A percentile compares a stretch with the other conserved stretches of the same genome.
Evolutionary conservation across 805 yeast genomes (phyloP).

Genomic region (Monosporozyma unispora): DNA sequence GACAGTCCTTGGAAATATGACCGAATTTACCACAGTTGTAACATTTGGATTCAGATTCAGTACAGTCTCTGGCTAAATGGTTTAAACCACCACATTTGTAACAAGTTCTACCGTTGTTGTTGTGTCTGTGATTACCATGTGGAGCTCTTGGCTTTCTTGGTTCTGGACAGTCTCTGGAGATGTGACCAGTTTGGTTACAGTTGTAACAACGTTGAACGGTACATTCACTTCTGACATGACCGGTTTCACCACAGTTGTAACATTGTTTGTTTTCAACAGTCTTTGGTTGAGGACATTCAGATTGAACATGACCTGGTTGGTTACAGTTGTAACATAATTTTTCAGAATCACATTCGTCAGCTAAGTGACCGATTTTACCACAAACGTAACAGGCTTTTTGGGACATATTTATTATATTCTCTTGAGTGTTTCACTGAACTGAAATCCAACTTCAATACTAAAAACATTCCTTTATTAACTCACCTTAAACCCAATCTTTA

Average conservation of each 20-base stretch:
- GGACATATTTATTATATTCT: constrained; percentile 23
- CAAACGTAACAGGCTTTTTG: constrained; percentile 85
- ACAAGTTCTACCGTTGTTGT: constrained; percentile 40
- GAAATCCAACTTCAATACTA: not conserved
- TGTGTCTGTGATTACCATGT: constrained; percentile 3
- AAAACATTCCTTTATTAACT: not conserved
- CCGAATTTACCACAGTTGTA: constrained; percentile 89
- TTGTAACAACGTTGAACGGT: constrained; percentile 67
- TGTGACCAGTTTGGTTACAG: constrained; percentile 72
- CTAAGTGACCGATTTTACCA: constrained; percentile 86
- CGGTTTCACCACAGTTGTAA: constrained; percentile 86
- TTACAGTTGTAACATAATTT: constrained; percentile 90
- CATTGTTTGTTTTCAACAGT: constrained; percentile 81
- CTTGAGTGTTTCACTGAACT: not conserved
- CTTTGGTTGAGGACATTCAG: constrained; percentile 82
- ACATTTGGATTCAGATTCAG: constrained; percentile 67
- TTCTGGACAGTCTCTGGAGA: constrained; percentile 66
- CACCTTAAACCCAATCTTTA: not conserved
- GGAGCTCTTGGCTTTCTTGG: constrained; percentile 29
- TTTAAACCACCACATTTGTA: constrained; percentile 90
- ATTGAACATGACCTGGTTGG: constrained; percentile 81
- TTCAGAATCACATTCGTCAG: constrained; percentile 81
- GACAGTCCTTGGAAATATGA: constrained; percentile 81
- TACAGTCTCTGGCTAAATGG: constrained; percentile 89
- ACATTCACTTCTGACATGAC: constrained; percentile 85